Evolutionary conservation across 352 stramenopile genomes (phyloP).

Genomic region (Phytophthora pini): DNA sequence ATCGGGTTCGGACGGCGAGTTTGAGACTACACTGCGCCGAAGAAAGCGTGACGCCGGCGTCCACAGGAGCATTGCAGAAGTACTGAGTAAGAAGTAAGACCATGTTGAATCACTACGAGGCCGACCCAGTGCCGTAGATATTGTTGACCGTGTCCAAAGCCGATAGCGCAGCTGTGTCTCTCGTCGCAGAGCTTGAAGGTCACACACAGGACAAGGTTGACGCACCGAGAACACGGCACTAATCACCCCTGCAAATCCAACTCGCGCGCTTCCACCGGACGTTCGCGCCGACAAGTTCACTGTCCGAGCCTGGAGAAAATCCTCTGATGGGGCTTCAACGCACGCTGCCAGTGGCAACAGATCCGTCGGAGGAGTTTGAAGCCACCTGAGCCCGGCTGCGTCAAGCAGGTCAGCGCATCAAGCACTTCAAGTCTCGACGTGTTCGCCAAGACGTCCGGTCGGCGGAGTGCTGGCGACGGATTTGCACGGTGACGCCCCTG

Average conservation of each 20-base stretch:
- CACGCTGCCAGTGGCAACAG: constrained; percentile 7
- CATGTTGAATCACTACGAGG: constrained; percentile 3
- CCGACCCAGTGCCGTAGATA: too few relatives aligned
- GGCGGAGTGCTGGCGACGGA: constrained; percentile 13
- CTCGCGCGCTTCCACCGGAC: constrained; percentile 1
- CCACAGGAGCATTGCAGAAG: constrained; percentile 1
- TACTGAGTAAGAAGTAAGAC: neutral
- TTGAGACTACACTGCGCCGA: constrained; percentile 19
- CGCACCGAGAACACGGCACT: constrained; percentile 12
- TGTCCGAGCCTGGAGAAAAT: constrained; percentile 13
- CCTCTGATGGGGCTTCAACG: constrained; percentile 28
- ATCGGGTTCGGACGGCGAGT: constrained; percentile 33
- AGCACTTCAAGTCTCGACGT: constrained; percentile 16
- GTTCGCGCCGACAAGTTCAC: constrained; percentile 11
- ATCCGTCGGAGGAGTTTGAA: constrained; percentile 21
- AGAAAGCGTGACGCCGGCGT: constrained; percentile 11
- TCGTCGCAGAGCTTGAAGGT: constrained; percentile 1
- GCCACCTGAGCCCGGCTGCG: constrained; percentile 36
- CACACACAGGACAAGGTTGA: neutral
- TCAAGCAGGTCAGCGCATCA: constrained; percentile 35
- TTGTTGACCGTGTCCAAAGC: neutral
- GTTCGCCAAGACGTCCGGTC: constrained; percentile 26
- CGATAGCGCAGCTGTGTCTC: constrained; percentile 9
- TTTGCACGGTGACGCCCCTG: constrained; percentile 23
- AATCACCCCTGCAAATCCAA: constrained; percentile 16